Evolutionary conservation across 257 asterid genomes (phyloP), one percentile per base, ranked within the genome.

Genomic region (Leptodermis oblonga): DNA sequence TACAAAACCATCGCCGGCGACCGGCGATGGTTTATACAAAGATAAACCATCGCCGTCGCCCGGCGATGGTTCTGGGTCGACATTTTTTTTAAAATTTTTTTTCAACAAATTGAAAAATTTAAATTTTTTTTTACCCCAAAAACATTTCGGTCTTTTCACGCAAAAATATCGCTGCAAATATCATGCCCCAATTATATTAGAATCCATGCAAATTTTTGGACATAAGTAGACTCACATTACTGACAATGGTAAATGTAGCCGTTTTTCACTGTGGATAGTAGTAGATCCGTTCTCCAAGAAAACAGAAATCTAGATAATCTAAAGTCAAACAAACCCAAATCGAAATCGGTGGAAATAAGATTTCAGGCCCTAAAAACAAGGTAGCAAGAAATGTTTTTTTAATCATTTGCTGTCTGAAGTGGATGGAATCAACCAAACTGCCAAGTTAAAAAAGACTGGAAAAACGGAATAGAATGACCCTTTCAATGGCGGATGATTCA

Each of bases 401-500:
- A n/a, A 5, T 54, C 33, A 10, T 54, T 23, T 23, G 28, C 14
- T 54, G 28, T 22, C 14, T 54, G 60, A n/a, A n/a, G n/a, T 9
- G 37, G 62, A 55, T 55, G n/a, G n/a, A n/a, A n/a, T n/a, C n/a
- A n/a, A n/a, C n/a, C n/a, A n/a, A n/a, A n/a, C 33, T 15, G 25
- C 39, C 33, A 14, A 30, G 6, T 25, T 59, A 4, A 59, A 59
- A 31, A 59, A 13, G 23, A 59, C n/a, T n/a, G 0, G 0, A 53
- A 22, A 53, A n/a, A 53, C 0, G 34, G 20, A 26, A 42, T 6
- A 42, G 7, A 41, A 7, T 23, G 7, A 33, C 11, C 13, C 37
- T 67, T 68, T 36, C 33, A 5, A 31, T 20, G 74, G 67, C 43
- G 60, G 65, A 42, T 7, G 15, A 36, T 58, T 22, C 60, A 14